Evolutionary conservation across 163 green algal species (phyloP).

Genomic region (Picocystis sp.): DNA sequence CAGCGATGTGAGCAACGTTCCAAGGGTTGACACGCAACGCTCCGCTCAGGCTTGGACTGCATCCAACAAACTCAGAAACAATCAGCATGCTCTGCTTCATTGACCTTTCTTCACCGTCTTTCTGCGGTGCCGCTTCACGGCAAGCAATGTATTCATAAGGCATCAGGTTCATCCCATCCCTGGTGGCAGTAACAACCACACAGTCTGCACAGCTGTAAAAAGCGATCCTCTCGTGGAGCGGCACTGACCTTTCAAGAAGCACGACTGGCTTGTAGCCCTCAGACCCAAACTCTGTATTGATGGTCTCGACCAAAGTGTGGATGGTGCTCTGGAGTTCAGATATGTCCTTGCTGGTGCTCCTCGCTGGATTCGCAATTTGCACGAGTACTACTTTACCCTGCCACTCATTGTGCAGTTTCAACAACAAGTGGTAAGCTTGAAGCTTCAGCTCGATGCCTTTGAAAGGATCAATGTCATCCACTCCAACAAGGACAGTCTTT

Average conservation of each 20-base stretch:
- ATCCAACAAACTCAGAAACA: slow-evolving; percentile 92
- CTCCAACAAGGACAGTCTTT: slow-evolving; percentile 53
- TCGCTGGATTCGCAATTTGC: slow-evolving; percentile 67
- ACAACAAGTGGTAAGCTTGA: slow-evolving; percentile 63
- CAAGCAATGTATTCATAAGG: slow-evolving; percentile 94
- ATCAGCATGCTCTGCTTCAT: slow-evolving; percentile 33
- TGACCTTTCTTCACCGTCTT: no score
- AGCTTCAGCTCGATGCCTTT: slow-evolving; percentile 98
- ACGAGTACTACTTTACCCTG: slow-evolving; percentile 66
- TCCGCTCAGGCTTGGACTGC: slow-evolving; percentile 76
- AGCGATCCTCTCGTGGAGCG: slow-evolving; percentile 84
- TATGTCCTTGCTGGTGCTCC: slow-evolving; percentile 53
- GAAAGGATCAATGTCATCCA: slow-evolving; percentile 97
- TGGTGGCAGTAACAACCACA: slow-evolving; percentile 77
- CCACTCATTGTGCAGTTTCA: slow-evolving; percentile 75
- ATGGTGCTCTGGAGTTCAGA: slow-evolving; percentile 55
- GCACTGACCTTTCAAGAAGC: slow-evolving; percentile 72
- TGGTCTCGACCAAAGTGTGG: slow-evolving; percentile 21
- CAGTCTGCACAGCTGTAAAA: slow-evolving; percentile 57
- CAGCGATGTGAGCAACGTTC: slow-evolving; percentile 45
- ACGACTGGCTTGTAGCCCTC: slow-evolving; percentile 53
- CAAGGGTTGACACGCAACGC: slow-evolving; percentile 96
- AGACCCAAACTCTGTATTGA: slow-evolving; percentile 22
- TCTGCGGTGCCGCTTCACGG: slow-evolving; percentile 29
- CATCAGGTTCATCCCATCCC: slow-evolving; percentile 94